These are phyloP conservation scores for Calonectria pauciramosa DNA, from an alignment of 2,329 filamentous ascomycete genomes.

Conservation along the genomic window DNA sequence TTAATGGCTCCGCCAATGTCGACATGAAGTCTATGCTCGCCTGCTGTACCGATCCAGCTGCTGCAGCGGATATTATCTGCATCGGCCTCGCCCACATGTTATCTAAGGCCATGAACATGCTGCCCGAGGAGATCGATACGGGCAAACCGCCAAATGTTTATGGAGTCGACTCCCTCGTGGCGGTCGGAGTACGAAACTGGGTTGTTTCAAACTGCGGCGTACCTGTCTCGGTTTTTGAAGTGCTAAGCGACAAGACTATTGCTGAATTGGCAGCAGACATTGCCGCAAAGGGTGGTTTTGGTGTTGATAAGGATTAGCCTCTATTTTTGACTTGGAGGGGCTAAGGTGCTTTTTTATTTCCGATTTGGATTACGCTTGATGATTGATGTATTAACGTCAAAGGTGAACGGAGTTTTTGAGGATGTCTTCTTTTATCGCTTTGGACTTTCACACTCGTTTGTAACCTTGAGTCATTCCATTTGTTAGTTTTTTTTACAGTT, in stretches of 20 bases:
- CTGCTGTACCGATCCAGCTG: slow-evolving; percentile 43
- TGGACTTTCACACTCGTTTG: background rate
- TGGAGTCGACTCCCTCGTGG: slow-evolving; percentile 67
- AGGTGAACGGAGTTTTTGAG: background rate
- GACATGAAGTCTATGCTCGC: slow-evolving; percentile 52
- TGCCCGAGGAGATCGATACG: slow-evolving; percentile 59
- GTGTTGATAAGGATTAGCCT: slow-evolving; percentile 28
- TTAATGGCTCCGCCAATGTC: slow-evolving; percentile 29
- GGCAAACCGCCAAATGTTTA: slow-evolving; percentile 58
- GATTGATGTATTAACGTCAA: background rate
- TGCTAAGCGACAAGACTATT: slow-evolving; percentile 60
- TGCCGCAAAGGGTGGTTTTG: slow-evolving; percentile 50
- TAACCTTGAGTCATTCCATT: background rate
- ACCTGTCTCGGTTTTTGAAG: slow-evolving; percentile 62
- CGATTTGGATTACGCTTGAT: background rate
- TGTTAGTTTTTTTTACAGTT: background rate
- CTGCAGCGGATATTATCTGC: slow-evolving; percentile 52
- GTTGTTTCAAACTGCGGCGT: slow-evolving; percentile 59
- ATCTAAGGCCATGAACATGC: slow-evolving; percentile 60
- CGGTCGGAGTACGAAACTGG: slow-evolving; percentile 67
- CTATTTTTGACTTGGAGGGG: background rate
- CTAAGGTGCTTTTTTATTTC: background rate
- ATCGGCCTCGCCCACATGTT: slow-evolving; percentile 56
- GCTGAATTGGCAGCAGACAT: slow-evolving; percentile 53
- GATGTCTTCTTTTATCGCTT: background rate